A percentile compares a stretch with the other conserved stretches of the same genome.
Evolutionary conservation across 768 basidiomycete species (phyloP).

Genomic region (Phlebiopsis gigantea): DNA sequence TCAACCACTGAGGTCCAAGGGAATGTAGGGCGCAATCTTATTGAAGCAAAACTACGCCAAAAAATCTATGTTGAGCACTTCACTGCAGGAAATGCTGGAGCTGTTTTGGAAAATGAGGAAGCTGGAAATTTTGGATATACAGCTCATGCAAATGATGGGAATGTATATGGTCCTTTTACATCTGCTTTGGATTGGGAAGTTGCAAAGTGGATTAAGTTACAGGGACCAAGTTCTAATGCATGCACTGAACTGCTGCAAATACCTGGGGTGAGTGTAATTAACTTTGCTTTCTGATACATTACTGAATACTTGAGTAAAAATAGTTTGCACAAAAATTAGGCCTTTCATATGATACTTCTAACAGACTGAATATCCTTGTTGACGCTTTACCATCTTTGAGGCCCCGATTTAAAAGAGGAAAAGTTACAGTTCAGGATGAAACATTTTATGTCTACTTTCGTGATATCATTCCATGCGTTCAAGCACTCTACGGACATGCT

Average conservation of each 20-base stretch:
- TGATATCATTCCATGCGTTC: not conserved
- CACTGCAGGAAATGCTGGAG: no score
- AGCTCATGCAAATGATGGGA: not conserved
- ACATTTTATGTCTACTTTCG: not conserved
- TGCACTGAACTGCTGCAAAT: no score
- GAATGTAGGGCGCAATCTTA: no score
- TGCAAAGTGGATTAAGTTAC: conserved; percentile 11
- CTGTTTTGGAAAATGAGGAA: no score
- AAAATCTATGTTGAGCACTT: no score
- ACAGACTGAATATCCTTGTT: not conserved
- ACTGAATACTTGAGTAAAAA: no score
- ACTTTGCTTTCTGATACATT: no score
- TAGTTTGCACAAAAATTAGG: no score
- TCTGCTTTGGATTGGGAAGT: conserved; percentile 6
- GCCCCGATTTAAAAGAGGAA: not conserved
- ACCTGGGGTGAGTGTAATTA: no score
- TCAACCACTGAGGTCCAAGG: no score
- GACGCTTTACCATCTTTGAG: not conserved
- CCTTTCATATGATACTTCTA: no score
- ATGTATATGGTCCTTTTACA: conserved; percentile 8
- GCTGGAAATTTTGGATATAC: not conserved
- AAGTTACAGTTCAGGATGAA: not conserved
- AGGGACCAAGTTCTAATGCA: not conserved
- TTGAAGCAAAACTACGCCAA: no score
- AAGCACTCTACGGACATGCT: not conserved